Evolutionary conservation across 805 yeast genomes (phyloP).

Genomic region (Ogataea wickerhamii): DNA sequence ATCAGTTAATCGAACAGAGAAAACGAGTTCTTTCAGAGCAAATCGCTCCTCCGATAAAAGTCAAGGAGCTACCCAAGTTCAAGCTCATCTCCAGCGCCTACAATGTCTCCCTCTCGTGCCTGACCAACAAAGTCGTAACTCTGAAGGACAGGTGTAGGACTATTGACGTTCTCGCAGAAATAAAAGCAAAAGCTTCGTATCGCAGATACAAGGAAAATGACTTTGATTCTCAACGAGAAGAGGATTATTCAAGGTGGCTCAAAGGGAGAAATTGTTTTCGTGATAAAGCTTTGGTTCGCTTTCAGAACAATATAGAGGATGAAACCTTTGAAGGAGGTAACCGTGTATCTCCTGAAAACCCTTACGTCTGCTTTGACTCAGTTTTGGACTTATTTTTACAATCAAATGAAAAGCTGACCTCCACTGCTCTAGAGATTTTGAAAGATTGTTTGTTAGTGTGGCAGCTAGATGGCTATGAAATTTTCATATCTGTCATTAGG

Average conservation of each 20-base stretch:
- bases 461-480: slow-evolving; percentile 25
- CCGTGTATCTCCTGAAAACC: slow-evolving; percentile 13
- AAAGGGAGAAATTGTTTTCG: slow-evolving; percentile 12
- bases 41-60: slow-evolving; percentile 12
- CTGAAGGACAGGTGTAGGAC: slow-evolving; percentile 17
- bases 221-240: slow-evolving; percentile 4
- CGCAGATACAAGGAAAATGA: slow-evolving; percentile 10
- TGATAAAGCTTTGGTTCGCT: slow-evolving; percentile 13
- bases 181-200: slow-evolving; percentile 6
- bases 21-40: slow-evolving; percentile 7
- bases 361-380: slow-evolving; percentile 13
- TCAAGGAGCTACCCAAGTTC: slow-evolving; percentile 13
- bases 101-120: slow-evolving; percentile 9
- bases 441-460: slow-evolving; percentile 22
- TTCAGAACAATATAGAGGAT: slow-evolving; percentile 8
- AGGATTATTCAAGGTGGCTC: slow-evolving; percentile 13
- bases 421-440: slow-evolving; percentile 9
- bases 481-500: slow-evolving; percentile 12
- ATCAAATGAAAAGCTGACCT: slow-evolving; percentile 5
- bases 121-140: slow-evolving; percentile 15
- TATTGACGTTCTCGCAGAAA: slow-evolving; percentile 13
- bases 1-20: slow-evolving; percentile 5
- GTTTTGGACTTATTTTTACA: slow-evolving; percentile 12
- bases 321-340: slow-evolving; percentile 3
- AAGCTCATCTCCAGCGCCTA: slow-evolving; percentile 14